Conservation (phyloP, 2,329 filamentous ascomycete species). For the Erysiphe neolycopersici region DNA sequence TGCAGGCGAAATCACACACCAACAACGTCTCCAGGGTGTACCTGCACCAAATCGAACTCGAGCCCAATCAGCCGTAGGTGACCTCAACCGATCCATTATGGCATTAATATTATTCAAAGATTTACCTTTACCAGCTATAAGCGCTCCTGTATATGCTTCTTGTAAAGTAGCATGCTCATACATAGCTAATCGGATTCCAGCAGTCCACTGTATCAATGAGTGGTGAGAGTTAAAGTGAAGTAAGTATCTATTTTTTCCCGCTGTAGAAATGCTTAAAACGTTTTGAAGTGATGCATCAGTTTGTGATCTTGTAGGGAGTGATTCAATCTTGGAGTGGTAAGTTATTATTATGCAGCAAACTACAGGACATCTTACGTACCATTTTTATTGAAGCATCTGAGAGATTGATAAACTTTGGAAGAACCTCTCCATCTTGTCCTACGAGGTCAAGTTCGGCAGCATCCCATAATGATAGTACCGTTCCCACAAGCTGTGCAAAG, state of each 20-base stretch:
- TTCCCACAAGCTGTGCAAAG: conserved; percentile 89
- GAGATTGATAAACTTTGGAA: conserved; percentile 84
- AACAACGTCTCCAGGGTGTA: conserved; percentile 86
- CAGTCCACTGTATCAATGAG: conserved; percentile 85
- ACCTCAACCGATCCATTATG: conserved; percentile 58
- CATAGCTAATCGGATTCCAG: conserved; percentile 77
- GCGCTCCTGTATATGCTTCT: conserved; percentile 84
- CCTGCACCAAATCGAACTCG: conserved; percentile 86
- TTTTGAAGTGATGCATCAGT: conserved; percentile 70
- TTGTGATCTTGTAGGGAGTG: conserved; percentile 54
- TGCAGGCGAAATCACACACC: conserved; percentile 81
- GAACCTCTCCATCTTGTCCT: conserved; percentile 57
- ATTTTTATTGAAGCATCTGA: conserved; percentile 96
- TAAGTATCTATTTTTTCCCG: conserved; percentile 81
- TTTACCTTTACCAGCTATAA: conserved; percentile 89
- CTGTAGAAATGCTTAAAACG: conserved; percentile 84
- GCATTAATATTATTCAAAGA: conserved; percentile 65
- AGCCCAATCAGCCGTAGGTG: conserved; percentile 75
- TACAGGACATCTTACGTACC: conserved; percentile 25
- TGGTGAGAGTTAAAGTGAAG: conserved; percentile 91
- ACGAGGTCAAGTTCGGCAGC: conserved; percentile 72
- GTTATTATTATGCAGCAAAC: too few relatives aligned
- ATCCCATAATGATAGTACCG: conserved; percentile 87
- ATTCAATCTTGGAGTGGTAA: conserved; percentile 38
- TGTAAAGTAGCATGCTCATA: conserved; percentile 82